Conservation (phyloP, 106 monocot species). For the Dactylorhiza incarnata region DNA sequence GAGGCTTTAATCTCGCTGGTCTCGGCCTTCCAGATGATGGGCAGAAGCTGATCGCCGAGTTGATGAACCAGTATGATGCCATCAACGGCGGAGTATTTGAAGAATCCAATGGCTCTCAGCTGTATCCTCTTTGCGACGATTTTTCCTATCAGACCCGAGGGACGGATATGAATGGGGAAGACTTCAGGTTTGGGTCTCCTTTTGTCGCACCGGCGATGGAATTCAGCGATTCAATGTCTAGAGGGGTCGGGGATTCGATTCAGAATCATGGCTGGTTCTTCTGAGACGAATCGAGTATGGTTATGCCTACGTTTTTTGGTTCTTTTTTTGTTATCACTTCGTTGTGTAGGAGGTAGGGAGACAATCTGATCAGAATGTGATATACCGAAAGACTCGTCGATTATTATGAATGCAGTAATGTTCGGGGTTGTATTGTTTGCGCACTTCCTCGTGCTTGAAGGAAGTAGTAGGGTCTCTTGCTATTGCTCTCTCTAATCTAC, state of each 20-base stretch:
- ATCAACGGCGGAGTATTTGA: constrained; percentile 17
- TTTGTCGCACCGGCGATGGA: constrained; percentile 12
- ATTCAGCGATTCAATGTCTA: constrained; percentile 9
- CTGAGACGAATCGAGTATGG: constrained; percentile 1
- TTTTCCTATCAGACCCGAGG: background rate
- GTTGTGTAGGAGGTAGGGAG: background rate
- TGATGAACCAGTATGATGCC: constrained; percentile 32
- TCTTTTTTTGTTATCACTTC: background rate
- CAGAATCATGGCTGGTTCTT: constrained; percentile 26
- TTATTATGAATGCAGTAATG: too few species aligned
- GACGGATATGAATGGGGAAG: constrained; percentile 5
- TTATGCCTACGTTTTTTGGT: background rate
- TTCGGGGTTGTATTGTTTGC: too few species aligned
- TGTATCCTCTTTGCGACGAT: constrained; percentile 15
- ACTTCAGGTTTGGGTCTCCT: constrained; percentile 24
- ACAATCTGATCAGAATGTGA: background rate
- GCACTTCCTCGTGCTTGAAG: too few species aligned
- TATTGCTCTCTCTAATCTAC: too few species aligned
- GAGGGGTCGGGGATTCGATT: background rate
- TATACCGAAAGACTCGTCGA: background rate
- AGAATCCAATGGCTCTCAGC: constrained; percentile 20
- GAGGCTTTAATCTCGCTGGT: constrained; percentile 9
- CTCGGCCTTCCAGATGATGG: constrained; percentile 30
- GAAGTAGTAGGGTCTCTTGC: too few species aligned
- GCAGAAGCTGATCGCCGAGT: constrained; percentile 31